phyloP scores from a whole-genome alignment of 495 filamentous ascomycete species.

The Daldinia grandis region DNA sequence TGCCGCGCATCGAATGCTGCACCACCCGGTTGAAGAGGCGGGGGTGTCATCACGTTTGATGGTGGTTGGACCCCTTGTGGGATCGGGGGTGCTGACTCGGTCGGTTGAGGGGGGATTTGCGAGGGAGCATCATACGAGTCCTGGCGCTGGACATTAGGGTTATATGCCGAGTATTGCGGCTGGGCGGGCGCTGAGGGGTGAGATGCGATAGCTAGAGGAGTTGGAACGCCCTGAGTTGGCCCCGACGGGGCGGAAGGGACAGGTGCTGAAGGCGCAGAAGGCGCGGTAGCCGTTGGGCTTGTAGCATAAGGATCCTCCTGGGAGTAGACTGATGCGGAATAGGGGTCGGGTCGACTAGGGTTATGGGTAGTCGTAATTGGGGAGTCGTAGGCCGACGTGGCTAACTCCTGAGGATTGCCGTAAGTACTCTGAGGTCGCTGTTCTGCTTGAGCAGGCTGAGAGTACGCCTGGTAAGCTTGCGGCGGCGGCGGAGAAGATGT shows the following conservation, averaged over 20 bases:
- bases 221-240: slow-evolving; percentile 40
- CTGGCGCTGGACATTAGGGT: slow-evolving; percentile 50
- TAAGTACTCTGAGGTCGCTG: slow-evolving; percentile 75
- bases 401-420: slow-evolving; percentile 81
- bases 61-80: slow-evolving; percentile 55
- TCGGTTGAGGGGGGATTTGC: slow-evolving; percentile 52
- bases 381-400: slow-evolving; percentile 84
- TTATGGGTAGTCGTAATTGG: slow-evolving; percentile 70
- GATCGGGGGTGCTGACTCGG: slow-evolving; percentile 50
- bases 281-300: slow-evolving; percentile 42
- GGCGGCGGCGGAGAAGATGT: slow-evolving; percentile 53
- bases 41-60: slow-evolving; percentile 53
- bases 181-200: slow-evolving; percentile 46
- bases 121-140: slow-evolving; percentile 46
- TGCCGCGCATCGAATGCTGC: slow-evolving; percentile 53
- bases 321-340: slow-evolving; percentile 67
- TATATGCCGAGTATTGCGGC: slow-evolving; percentile 54
- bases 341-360: slow-evolving; percentile 55
- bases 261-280: slow-evolving; percentile 36
- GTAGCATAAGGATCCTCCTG: slow-evolving; percentile 63
- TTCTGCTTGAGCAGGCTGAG: slow-evolving; percentile 53
- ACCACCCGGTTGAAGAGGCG: slow-evolving; percentile 51
- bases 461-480: slow-evolving; percentile 53
- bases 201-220: slow-evolving; percentile 40
- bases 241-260: slow-evolving; percentile 40